Evolutionary conservation across 495 filamentous ascomycete species (phyloP).

Genomic region (Penicillium maclennaniae): DNA sequence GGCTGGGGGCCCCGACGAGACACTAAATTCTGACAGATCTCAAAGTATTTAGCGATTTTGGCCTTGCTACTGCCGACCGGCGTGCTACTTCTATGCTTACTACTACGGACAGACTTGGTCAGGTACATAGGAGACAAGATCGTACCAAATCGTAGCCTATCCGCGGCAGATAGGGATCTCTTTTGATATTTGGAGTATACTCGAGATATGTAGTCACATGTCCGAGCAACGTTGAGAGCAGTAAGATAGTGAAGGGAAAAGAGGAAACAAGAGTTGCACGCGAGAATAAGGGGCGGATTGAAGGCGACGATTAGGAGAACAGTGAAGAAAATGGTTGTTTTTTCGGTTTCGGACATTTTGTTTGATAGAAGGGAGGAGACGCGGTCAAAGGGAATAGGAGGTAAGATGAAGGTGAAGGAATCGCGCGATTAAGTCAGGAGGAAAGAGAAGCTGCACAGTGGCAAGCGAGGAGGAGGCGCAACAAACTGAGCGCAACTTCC

Average conservation of each 20-base stretch:
- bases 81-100: too few relatives aligned
- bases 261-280: slow-evolving; percentile 9
- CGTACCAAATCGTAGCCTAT: slow-evolving; percentile 10
- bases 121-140: not conserved
- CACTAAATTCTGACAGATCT: too few relatives aligned
- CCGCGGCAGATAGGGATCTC: slow-evolving; percentile 11
- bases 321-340: slow-evolving; percentile 16
- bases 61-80: too few relatives aligned
- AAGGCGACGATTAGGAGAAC: slow-evolving; percentile 15
- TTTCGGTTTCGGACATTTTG: slow-evolving; percentile 11
- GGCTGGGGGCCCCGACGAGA: too few relatives aligned
- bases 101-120: not conserved
- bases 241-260: slow-evolving; percentile 11
- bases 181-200: slow-evolving; percentile 13
- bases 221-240: slow-evolving; percentile 5
- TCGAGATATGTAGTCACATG: slow-evolving; percentile 14
- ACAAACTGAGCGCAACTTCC: not conserved
- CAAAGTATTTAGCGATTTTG: too few relatives aligned
- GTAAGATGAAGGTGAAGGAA: slow-evolving; percentile 2
- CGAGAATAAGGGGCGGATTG: slow-evolving; percentile 9
- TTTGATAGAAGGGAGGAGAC: not conserved
- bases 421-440: slow-evolving; percentile 4
- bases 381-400: slow-evolving; percentile 3
- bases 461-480: slow-evolving; percentile 3
- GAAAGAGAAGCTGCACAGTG: not conserved